Evolutionary conservation across 331 rosid genomes (phyloP).

Genomic region (Telfairia occidentalis): DNA sequence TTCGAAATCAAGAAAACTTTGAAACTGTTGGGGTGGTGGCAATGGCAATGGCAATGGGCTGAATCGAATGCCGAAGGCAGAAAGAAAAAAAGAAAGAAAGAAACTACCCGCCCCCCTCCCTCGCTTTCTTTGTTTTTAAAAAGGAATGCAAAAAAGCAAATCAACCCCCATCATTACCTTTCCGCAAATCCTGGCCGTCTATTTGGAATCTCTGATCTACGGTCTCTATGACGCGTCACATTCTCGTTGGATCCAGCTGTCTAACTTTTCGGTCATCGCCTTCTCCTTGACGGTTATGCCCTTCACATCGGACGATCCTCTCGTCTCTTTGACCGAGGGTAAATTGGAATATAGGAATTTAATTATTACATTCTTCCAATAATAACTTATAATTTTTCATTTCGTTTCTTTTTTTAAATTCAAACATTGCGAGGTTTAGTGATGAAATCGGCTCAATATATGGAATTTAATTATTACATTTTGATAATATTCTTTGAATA

Average conservation of each 20-base stretch:
- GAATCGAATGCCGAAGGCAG: background rate
- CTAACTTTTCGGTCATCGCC: conserved; percentile 39
- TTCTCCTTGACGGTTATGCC: conserved; percentile 20
- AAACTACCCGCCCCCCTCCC: conserved; percentile 32
- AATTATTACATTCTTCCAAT: background rate
- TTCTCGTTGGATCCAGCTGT: conserved; percentile 75
- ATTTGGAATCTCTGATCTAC: conserved; percentile 28
- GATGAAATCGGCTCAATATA: too few relatives aligned
- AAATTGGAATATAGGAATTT: conserved; percentile 1
- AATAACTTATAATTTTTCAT: background rate
- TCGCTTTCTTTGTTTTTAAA: conserved; percentile 33
- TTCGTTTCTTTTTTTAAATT: too few relatives aligned
- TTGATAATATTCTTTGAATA: too few relatives aligned
- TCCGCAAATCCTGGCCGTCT: conserved; percentile 39
- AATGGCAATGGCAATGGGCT: background rate
- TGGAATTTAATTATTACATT: too few relatives aligned
- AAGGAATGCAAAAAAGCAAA: conserved; percentile 42
- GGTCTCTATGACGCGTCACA: conserved; percentile 41
- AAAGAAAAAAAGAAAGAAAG: background rate
- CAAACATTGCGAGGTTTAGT: too few relatives aligned
- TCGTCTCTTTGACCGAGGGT: background rate
- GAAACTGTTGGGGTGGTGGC: background rate
- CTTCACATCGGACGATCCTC: conserved; percentile 10
- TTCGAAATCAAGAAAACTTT: background rate
- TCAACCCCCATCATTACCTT: conserved; percentile 34